These are phyloP conservation scores for Lactarius pseudohatsudake DNA, from an alignment of 768 basidiomycete species.

Conservation along the genomic window DNA sequence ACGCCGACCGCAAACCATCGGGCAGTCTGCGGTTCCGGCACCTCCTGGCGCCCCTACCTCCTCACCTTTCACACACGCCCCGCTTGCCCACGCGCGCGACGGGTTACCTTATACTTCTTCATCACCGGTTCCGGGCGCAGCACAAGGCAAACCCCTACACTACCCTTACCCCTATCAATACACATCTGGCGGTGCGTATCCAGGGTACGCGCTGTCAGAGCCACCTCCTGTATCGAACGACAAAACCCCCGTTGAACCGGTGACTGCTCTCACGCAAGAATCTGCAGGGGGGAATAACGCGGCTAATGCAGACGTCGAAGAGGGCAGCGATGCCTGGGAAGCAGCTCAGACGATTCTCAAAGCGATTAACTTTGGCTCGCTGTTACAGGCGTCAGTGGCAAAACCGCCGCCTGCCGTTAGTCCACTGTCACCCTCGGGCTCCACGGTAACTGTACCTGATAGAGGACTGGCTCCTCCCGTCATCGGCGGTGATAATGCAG, in stretches of 20 bases:
- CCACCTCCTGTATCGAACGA: slow-evolving; percentile 23
- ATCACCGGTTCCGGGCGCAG: slow-evolving; percentile 35
- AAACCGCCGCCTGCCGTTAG: slow-evolving; percentile 21
- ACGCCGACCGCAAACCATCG: slow-evolving; percentile 67
- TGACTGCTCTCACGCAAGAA: not conserved
- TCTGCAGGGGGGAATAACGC: not conserved
- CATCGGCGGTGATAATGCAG: slow-evolving; percentile 15
- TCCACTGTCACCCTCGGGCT: not conserved
- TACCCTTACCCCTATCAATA: slow-evolving; percentile 46
- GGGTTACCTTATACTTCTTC: slow-evolving; percentile 31
- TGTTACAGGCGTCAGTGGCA: slow-evolving; percentile 43
- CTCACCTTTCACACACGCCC: slow-evolving; percentile 23
- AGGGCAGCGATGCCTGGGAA: slow-evolving; percentile 66
- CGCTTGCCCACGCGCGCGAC: slow-evolving; percentile 24
- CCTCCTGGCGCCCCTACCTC: slow-evolving; percentile 9
- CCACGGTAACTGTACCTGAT: not conserved
- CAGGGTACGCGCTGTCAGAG: slow-evolving; percentile 32
- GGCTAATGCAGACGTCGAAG: slow-evolving; percentile 38
- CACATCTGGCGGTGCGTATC: slow-evolving; percentile 36
- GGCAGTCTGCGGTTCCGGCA: slow-evolving; percentile 32
- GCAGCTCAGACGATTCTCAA: slow-evolving; percentile 76
- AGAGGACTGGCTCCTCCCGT: not conserved
- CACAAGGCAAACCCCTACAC: slow-evolving; percentile 37
- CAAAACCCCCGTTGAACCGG: not conserved
- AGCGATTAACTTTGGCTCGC: slow-evolving; percentile 68